phyloP scores from a whole-genome alignment of 306 rosid species.

The Acacia melanoxylon region DNA sequence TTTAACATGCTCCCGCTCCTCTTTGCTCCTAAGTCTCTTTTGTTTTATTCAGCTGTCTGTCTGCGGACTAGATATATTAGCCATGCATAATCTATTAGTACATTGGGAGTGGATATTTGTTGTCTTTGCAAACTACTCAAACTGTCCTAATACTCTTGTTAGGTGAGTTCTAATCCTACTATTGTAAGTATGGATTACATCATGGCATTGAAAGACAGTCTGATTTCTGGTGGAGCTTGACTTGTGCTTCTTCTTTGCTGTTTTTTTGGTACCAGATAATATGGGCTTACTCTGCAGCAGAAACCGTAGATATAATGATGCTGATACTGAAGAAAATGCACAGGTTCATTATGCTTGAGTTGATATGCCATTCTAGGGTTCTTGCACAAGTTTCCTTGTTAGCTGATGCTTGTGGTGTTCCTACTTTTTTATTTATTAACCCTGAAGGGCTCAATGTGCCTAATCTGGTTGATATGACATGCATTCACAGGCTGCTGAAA shows the following conservation, averaged over 20 bases:
- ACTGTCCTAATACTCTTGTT: slow-evolving; percentile 39
- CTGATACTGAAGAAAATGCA: slow-evolving; percentile 74
- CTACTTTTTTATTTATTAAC: neutral
- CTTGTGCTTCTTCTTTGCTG: slow-evolving; percentile 72
- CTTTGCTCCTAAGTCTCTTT: neutral
- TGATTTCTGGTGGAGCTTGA: slow-evolving; percentile 51
- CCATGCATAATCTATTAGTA: neutral
- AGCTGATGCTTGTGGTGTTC: neutral
- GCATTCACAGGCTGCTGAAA: slow-evolving; percentile 80
- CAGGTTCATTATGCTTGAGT: slow-evolving; percentile 53
- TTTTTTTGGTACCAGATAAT: slow-evolving; percentile 60
- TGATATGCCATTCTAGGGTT: neutral
- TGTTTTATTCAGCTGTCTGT: neutral
- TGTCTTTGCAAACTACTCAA: slow-evolving; percentile 32
- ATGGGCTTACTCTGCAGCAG: slow-evolving; percentile 97
- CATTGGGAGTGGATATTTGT: neutral
- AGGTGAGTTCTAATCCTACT: slow-evolving; percentile 40
- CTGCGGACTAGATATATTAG: neutral
- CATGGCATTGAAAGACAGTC: slow-evolving; percentile 33
- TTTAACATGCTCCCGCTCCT: neutral
- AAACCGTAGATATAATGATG: slow-evolving; percentile 60
- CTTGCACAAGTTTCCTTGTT: neutral
- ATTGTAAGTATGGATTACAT: slow-evolving; percentile 35
- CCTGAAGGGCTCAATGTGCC: slow-evolving; percentile 17
- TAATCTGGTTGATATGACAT: slow-evolving; percentile 28